phyloP scores from a whole-genome alignment of 192 early-diverging fungal species.

The Geosiphon pyriformis region DNA sequence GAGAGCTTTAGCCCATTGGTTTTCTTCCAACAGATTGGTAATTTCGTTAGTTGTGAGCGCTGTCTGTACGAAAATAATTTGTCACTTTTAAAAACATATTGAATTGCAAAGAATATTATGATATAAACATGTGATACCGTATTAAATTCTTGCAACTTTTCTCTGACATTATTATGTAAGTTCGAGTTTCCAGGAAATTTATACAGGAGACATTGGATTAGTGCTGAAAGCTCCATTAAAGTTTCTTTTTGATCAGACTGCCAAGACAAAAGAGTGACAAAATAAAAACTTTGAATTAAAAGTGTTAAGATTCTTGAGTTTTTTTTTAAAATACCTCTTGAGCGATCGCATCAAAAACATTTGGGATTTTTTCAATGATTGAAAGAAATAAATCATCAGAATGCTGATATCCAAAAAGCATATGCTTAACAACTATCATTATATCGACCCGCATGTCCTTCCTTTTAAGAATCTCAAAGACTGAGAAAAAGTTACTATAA shows the following conservation, averaged over 20 bases:
- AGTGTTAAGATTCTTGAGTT: not conserved
- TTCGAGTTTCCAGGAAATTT: not conserved
- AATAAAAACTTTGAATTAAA: not conserved
- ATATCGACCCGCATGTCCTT: slow-evolving; percentile 29
- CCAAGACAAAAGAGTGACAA: no score
- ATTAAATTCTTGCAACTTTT: not conserved
- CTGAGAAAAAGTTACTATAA: slow-evolving; percentile 8
- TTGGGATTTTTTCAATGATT: slow-evolving; percentile 19
- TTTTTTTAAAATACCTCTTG: not conserved
- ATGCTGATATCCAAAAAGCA: slow-evolving; percentile 38
- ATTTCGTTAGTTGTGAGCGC: not conserved
- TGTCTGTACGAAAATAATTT: not conserved
- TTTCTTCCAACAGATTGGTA: not conserved
- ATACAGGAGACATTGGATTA: slow-evolving; percentile 7
- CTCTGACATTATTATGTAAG: not conserved
- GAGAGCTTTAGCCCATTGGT: not conserved
- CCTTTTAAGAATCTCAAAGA: slow-evolving; percentile 15
- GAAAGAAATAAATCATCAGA: slow-evolving; percentile 32
- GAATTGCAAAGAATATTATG: no score
- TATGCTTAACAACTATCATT: slow-evolving; percentile 24
- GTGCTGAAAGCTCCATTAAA: not conserved
- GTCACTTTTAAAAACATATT: no score
- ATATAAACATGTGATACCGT: not conserved
- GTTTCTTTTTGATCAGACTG: not conserved
- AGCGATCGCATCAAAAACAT: not conserved